phyloP scores from a whole-genome alignment of 2,329 filamentous ascomycete species.

The Paradendryphiella salina region DNA sequence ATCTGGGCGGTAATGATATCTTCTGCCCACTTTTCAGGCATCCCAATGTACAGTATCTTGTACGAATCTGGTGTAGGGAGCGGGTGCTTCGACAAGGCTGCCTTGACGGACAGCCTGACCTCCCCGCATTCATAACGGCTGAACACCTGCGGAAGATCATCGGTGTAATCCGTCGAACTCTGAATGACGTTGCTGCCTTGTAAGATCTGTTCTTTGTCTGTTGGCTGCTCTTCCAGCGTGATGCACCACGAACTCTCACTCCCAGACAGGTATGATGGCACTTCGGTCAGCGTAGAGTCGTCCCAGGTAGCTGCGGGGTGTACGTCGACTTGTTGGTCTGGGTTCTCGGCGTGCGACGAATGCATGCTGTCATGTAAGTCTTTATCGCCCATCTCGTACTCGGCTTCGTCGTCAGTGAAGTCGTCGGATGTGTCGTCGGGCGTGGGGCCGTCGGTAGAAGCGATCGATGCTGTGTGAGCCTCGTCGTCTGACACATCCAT shows the following conservation, averaged over 20 bases:
- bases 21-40: slow-evolving; percentile 37
- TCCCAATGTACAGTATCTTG: slow-evolving; percentile 42
- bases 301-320: slow-evolving; percentile 23
- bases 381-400: slow-evolving; percentile 31
- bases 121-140: slow-evolving; percentile 32
- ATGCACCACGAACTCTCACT: slow-evolving; percentile 28
- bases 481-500: slow-evolving; percentile 45
- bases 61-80: slow-evolving; percentile 36
- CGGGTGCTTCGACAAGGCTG: slow-evolving; percentile 30
- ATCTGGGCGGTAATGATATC: slow-evolving; percentile 37
- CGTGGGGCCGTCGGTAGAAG: slow-evolving; percentile 40
- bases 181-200: slow-evolving; percentile 29
- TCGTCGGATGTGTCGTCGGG: slow-evolving; percentile 40
- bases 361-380: slow-evolving; percentile 25
- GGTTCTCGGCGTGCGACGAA: slow-evolving; percentile 23
- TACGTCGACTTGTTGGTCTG: slow-evolving; percentile 22
- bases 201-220: slow-evolving; percentile 13
- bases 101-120: slow-evolving; percentile 36
- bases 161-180: slow-evolving; percentile 27
- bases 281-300: slow-evolving; percentile 39
- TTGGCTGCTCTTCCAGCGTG: slow-evolving; percentile 32
- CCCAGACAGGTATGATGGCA: slow-evolving; percentile 27
- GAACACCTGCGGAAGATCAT: slow-evolving; percentile 32
- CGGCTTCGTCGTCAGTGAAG: slow-evolving; percentile 39
- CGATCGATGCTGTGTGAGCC: slow-evolving; percentile 44